Evolutionary conservation across 352 stramenopile species (phyloP).

Genomic region (Globisporangium okanoganense): DNA sequence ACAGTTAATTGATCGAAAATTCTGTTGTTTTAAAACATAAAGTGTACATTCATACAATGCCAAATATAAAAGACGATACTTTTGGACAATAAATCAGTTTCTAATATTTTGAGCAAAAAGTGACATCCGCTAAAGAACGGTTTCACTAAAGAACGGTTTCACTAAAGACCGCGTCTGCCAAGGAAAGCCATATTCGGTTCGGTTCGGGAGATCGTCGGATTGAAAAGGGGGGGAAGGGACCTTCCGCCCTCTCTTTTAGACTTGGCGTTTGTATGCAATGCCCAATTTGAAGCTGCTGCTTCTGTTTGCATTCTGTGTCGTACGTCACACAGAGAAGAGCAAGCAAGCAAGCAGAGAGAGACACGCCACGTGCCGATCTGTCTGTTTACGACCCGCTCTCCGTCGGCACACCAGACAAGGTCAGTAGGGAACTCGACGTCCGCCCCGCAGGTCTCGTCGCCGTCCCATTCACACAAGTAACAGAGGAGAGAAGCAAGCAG

Average conservation of each 20-base stretch:
- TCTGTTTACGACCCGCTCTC: slow-evolving; percentile 1
- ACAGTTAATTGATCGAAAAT: too few relatives aligned
- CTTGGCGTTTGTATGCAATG: slow-evolving; percentile 1
- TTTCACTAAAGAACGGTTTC: too few relatives aligned
- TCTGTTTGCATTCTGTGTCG: slow-evolving; percentile 9
- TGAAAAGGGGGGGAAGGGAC: neutral
- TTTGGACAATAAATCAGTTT: too few relatives aligned
- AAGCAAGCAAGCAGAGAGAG: neutral
- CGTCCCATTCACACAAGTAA: neutral
- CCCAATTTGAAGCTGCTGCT: slow-evolving; percentile 11
- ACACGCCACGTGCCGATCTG: neutral
- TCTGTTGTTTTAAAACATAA: too few relatives aligned
- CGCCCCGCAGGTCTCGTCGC: slow-evolving; percentile 4
- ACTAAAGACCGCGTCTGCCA: too few relatives aligned
- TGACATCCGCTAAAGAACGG: too few relatives aligned
- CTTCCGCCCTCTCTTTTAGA: neutral
- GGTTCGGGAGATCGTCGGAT: neutral
- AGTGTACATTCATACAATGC: too few relatives aligned
- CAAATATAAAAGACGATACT: too few relatives aligned
- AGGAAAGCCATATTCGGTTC: too few relatives aligned
- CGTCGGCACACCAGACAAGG: neutral
- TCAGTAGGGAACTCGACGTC: slow-evolving; percentile 16
- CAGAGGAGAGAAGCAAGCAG: neutral
- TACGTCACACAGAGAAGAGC: neutral
- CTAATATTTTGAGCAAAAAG: too few relatives aligned